Conservation (phyloP, 2,329 filamentous ascomycete species). For the Graphium sp. region DNA sequence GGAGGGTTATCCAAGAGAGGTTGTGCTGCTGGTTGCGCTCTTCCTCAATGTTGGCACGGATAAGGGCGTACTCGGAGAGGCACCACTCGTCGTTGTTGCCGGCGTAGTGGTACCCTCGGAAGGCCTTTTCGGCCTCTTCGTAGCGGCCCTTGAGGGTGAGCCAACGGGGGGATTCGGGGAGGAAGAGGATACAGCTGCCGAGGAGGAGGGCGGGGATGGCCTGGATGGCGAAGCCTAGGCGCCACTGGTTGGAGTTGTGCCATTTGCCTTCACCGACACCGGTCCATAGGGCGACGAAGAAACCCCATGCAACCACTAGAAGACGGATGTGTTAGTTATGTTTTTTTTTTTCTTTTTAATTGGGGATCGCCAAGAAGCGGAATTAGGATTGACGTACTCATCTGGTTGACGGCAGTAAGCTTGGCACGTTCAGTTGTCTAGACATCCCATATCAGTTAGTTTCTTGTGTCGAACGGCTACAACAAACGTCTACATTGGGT, state of each 20-base stretch:
- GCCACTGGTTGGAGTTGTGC: conserved; percentile 17
- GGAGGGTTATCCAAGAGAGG: conserved; percentile 15
- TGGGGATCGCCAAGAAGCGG: no score
- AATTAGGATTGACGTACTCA: conserved; percentile 13
- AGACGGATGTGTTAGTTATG: conserved; percentile 1
- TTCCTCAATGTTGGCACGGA: conserved; percentile 18
- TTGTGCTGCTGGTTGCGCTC: conserved; percentile 12
- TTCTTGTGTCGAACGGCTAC: no score
- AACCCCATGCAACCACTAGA: conserved; percentile 25
- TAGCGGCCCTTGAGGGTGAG: conserved; percentile 21
- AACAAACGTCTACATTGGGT: no score
- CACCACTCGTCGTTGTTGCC: conserved; percentile 27
- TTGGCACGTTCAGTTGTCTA: conserved; percentile 18
- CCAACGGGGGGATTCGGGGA: conserved; percentile 31
- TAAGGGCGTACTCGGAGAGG: conserved; percentile 14
- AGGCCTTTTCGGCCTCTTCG: conserved; percentile 21
- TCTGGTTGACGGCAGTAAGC: conserved; percentile 21
- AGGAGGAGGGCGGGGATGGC: conserved; percentile 31
- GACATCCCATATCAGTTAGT: conserved; percentile 2
- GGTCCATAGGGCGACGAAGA: conserved; percentile 35
- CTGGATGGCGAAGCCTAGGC: conserved; percentile 32
- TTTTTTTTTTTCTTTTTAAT: no score
- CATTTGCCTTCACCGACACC: conserved; percentile 26
- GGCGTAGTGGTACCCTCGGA: conserved; percentile 33
- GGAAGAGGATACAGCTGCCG: conserved; percentile 20